A percentile compares a stretch with the other conserved stretches of the same genome.
Evolutionary conservation across 2,329 filamentous ascomycete species (phyloP).

Genomic region (Scopulariopsis brevicaulis): DNA sequence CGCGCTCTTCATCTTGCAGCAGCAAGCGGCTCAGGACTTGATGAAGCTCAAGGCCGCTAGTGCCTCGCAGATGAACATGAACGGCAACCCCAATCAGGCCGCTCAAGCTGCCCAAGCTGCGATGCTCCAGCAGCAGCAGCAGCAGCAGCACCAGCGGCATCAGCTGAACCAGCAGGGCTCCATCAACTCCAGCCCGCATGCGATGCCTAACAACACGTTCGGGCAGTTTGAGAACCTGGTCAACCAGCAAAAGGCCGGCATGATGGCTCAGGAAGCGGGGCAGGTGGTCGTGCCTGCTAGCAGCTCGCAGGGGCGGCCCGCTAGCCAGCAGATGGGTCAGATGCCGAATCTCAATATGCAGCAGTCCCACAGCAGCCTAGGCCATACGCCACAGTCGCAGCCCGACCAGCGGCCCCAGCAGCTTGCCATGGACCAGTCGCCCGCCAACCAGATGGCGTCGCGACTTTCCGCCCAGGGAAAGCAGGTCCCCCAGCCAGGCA

Average conservation of each 20-base stretch:
- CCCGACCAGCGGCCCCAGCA: constrained; percentile 26
- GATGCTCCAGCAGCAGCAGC: constrained; percentile 18
- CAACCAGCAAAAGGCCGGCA: constrained; percentile 43
- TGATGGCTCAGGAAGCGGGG: constrained; percentile 42
- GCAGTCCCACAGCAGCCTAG: constrained; percentile 18
- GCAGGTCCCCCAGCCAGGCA: constrained; percentile 34
- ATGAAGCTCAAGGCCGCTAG: constrained; percentile 12
- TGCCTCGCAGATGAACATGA: constrained; percentile 16
- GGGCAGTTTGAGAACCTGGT: constrained; percentile 39
- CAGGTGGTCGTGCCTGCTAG: constrained; percentile 47
- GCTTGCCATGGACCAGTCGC: constrained; percentile 19
- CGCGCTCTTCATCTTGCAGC: constrained; percentile 35
- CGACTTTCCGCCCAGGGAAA: constrained; percentile 43
- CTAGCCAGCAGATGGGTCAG: constrained; percentile 33
- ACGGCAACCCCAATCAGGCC: constrained; percentile 8
- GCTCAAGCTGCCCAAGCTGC: constrained; percentile 21
- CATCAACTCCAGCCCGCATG: constrained; percentile 18
- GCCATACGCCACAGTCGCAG: constrained; percentile 22
- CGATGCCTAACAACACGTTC: constrained; percentile 12
- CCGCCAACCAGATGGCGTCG: constrained; percentile 31
- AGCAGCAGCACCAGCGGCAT: constrained; percentile 17
- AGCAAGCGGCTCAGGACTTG: constrained; percentile 21
- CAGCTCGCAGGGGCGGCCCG: constrained; percentile 26
- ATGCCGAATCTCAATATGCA: constrained; percentile 9
- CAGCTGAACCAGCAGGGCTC: constrained; percentile 18